These are phyloP conservation scores for Boletus smithii DNA, from an alignment of 1,284 basidiomycete genomes.

Conservation along the genomic window DNA sequence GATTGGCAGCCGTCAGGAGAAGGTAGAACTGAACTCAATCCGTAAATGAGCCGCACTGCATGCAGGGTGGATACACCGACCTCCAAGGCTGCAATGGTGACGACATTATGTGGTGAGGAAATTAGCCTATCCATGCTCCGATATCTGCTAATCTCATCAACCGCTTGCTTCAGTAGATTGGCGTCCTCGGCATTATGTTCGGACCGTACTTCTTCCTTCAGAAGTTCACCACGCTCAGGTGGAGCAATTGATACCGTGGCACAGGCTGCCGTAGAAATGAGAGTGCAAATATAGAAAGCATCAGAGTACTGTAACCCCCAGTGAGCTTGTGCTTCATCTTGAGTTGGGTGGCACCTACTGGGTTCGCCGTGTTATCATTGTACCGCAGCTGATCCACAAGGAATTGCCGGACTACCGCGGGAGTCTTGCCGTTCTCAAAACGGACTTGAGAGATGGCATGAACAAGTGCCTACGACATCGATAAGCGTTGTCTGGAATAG, in stretches of 20 bases:
- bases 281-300: slow-evolving; percentile 85
- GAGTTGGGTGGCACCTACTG: slow-evolving; percentile 47
- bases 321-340: slow-evolving; percentile 11
- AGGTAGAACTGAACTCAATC: slow-evolving; percentile 65
- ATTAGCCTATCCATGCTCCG: slow-evolving; percentile 94
- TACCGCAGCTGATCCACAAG: slow-evolving; percentile 87
- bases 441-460: slow-evolving; percentile 82
- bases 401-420: slow-evolving; percentile 85
- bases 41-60: slow-evolving; percentile 7
- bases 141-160: slow-evolving; percentile 85
- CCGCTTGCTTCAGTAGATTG: slow-evolving; percentile 66
- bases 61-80: slow-evolving; percentile 41
- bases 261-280: slow-evolving; percentile 81
- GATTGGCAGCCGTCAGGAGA: slow-evolving; percentile 73
- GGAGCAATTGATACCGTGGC: slow-evolving; percentile 70
- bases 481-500: slow-evolving; percentile 8
- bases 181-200: slow-evolving; percentile 65
- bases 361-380: slow-evolving; percentile 93
- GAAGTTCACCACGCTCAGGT: slow-evolving; percentile 74
- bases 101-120: slow-evolving; percentile 91
- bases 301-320: slow-evolving; percentile 74
- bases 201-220: slow-evolving; percentile 61
- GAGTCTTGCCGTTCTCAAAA: slow-evolving; percentile 83
- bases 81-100: slow-evolving; percentile 88
- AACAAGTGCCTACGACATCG: slow-evolving; percentile 57